Base-by-base conservation (phyloP, 495 filamentous ascomycete species). In the Lasiosphaeria miniovina region DNA sequence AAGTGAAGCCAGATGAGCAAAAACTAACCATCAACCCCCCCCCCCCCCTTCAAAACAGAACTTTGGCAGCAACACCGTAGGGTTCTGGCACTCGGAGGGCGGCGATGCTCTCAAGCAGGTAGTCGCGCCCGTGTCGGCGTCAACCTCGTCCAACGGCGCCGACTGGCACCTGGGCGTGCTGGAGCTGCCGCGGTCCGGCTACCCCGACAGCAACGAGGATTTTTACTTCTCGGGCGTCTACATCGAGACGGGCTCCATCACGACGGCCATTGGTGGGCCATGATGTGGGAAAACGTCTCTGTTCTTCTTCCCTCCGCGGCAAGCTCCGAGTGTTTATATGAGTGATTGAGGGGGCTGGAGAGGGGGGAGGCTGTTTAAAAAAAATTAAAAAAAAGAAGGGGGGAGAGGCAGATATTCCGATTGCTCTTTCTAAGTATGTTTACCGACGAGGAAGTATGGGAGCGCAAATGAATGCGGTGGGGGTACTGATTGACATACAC, bases 121-220 rank as follows among this genome's bases (percentile, higher is more conserved):
- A 1, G 84, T 85, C 3, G 72, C 79, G 2, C 82, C 84, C 1
- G 82, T 88, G 24, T 74, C 71, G 49, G 81, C 80, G 0, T 82
- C 77, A 32, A 80, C 86, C 5, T 85, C 80, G 10, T 88, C 84
- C 12, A 89, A 90, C 68, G 88, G 86, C 55, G 78, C 75, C 3
- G 88, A 90, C 68, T 91, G 86, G 88, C 88, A 91, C 71, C 70
- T 91, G 9, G 88, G 88, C 49, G 79, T 89, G 54, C 75, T 90
- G 41, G 80, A 88, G 61, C 78, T 90, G 49, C 83, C 86, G 15
- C 78, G 84, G 57, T 77, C 75, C 11, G 81, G 82, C 14, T 77
- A 77, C 49, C 66, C 76, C 31, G 81, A 83, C 55, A 69, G 71
- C 6, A 74, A 65, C 36, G 77, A 90, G 78, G 87, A 90, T 67